phyloP scores from a whole-genome alignment of 495 filamentous ascomycete species.

The Xylaria sp. region DNA sequence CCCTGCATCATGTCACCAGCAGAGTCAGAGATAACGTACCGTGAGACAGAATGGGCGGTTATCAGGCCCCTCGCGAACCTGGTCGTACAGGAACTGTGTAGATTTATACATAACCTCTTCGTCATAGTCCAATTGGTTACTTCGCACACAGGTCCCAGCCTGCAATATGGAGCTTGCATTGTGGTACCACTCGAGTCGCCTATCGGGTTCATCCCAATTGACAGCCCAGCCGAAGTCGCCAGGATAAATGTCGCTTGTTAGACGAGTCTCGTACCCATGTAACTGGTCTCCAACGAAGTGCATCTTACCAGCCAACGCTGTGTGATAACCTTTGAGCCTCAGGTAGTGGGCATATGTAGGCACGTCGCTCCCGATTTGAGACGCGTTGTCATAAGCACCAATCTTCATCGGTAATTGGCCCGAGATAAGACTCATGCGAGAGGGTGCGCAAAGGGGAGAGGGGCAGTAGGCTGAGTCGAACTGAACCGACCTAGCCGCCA shows the following conservation, averaged over 20 bases:
- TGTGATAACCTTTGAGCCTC: conserved; percentile 83
- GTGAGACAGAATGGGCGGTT: conserved; percentile 85
- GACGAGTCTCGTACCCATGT: conserved; percentile 85
- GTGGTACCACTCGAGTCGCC: conserved; percentile 88
- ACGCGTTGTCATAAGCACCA: conserved; percentile 85
- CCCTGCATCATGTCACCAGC: neutral
- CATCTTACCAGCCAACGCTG: conserved; percentile 92
- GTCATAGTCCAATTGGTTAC: conserved; percentile 94
- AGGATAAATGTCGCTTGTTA: conserved; percentile 93
- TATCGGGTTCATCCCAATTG: conserved; percentile 88
- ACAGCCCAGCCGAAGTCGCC: conserved; percentile 90
- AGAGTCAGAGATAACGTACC: conserved; percentile 35
- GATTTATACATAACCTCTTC: conserved; percentile 90
- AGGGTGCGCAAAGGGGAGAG: conserved; percentile 85
- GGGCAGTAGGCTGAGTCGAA: conserved; percentile 92
- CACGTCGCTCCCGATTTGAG: conserved; percentile 72
- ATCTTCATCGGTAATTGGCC: conserved; percentile 88
- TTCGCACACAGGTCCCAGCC: conserved; percentile 79
- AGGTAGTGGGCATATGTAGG: conserved; percentile 91
- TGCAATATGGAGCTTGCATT: conserved; percentile 89
- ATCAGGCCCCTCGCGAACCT: conserved; percentile 71
- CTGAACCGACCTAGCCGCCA: conserved; percentile 77
- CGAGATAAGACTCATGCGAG: conserved; percentile 87
- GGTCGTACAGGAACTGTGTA: conserved; percentile 82
- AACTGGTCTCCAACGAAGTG: conserved; percentile 93